Evolutionary conservation across 352 stramenopile species (phyloP).

Genomic region (Globisporangium nagaii): DNA sequence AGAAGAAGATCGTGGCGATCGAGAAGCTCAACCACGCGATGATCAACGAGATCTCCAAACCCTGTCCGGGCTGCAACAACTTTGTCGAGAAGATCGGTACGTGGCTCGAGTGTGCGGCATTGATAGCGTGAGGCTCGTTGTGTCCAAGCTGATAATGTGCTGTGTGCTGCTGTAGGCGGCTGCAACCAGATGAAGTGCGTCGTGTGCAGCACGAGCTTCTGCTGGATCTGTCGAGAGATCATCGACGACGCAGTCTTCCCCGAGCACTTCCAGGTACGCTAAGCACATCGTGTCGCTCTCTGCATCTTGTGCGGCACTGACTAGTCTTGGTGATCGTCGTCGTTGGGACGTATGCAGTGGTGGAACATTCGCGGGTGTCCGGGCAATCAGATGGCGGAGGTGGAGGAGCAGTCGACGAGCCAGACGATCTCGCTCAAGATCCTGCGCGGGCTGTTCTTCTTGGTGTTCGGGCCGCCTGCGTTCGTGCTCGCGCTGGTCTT

Average conservation of each 20-base stretch:
- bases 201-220: slow-evolving; percentile 81
- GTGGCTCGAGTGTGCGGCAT: background rate
- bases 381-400: slow-evolving; percentile 67
- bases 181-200: slow-evolving; percentile 91
- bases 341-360: slow-evolving; percentile 30
- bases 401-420: slow-evolving; percentile 32
- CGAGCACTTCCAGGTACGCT: slow-evolving; percentile 72
- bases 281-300: too few species aligned
- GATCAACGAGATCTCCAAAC: slow-evolving; percentile 77
- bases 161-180: too few species aligned
- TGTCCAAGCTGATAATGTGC: background rate
- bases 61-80: slow-evolving; percentile 84
- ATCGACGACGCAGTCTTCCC: slow-evolving; percentile 85
- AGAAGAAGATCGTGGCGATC: slow-evolving; percentile 67
- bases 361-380: slow-evolving; percentile 74
- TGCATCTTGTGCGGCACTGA: background rate
- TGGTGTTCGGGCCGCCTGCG: slow-evolving; percentile 59
- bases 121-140: background rate
- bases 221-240: slow-evolving; percentile 81
- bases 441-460: slow-evolving; percentile 48
- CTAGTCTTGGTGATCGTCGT: too few species aligned
- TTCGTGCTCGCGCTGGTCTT: slow-evolving; percentile 53
- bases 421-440: slow-evolving; percentile 30
- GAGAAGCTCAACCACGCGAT: slow-evolving; percentile 79
- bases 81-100: slow-evolving; percentile 84